A percentile compares a stretch with the other conserved stretches of the same genome.
Conservation (phyloP, 192 early-diverging fungal species). For the Jimgerdemannia lactiflua region DNA sequence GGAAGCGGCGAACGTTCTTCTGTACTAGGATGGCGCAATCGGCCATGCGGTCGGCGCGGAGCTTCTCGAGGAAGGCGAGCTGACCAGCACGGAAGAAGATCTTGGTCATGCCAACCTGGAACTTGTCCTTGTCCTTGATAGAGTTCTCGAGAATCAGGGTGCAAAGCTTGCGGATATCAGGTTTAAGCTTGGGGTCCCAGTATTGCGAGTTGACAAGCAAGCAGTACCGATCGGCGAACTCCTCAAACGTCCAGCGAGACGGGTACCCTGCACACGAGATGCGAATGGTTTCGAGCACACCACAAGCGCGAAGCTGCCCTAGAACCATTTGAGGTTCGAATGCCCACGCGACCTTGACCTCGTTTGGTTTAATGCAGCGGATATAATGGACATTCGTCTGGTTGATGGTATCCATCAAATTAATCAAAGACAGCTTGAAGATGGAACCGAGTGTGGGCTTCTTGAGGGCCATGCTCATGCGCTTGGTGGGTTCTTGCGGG, state of each 20-base stretch:
- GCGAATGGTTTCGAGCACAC: constrained; percentile 98
- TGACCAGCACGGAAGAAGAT: constrained; percentile 99
- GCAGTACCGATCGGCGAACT: constrained; percentile 88
- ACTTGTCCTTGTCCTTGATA: constrained; percentile 83
- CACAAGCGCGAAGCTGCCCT: constrained; percentile 93
- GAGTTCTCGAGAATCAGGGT: constrained; percentile 55
- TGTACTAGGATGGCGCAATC: constrained; percentile 84
- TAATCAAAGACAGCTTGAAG: constrained; percentile 90
- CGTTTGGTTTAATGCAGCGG: constrained; percentile 99
- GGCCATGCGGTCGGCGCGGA: constrained; percentile 79
- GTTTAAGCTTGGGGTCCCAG: constrained; percentile 39
- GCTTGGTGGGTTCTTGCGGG: constrained; percentile 34
- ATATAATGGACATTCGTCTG: constrained; percentile 95
- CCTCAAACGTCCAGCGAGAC: constrained; percentile 79
- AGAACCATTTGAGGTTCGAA: constrained; percentile 97
- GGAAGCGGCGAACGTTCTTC: constrained; percentile 76
- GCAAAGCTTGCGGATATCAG: constrained; percentile 59
- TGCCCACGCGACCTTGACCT: constrained; percentile 85
- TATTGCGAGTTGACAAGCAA: constrained; percentile 51
- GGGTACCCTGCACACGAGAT: constrained; percentile 99
- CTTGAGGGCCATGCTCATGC: constrained; percentile 54
- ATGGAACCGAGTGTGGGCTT: constrained; percentile 96
- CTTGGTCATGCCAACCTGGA: constrained; percentile 92
- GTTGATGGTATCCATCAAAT: constrained; percentile 94
- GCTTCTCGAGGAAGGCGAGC: constrained; percentile 84